Evolutionary conservation across 306 rosid species (phyloP).

Genomic region (Cucumis melo): DNA sequence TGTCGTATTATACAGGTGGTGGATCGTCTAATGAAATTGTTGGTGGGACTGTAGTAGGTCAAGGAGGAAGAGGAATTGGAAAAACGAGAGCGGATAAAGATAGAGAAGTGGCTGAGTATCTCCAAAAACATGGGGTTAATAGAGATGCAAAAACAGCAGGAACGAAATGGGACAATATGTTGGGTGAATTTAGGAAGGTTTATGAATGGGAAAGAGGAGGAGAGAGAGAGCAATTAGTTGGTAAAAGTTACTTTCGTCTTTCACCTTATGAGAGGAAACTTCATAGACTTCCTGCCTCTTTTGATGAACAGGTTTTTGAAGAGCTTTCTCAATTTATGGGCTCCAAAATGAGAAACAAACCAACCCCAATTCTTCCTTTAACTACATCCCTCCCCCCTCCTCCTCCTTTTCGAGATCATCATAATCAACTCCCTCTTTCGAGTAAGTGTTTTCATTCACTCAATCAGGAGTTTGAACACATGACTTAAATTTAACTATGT

Average conservation of each 20-base stretch:
- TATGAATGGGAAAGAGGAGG: slow-evolving; percentile 95
- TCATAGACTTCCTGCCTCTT: slow-evolving; percentile 85
- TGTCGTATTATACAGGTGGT: background rate
- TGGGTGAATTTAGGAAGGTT: slow-evolving; percentile 92
- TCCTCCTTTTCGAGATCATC: slow-evolving; percentile 38
- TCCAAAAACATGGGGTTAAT: slow-evolving; percentile 55
- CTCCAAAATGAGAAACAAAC: slow-evolving; percentile 55
- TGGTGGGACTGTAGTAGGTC: slow-evolving; percentile 1
- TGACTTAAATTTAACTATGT: background rate
- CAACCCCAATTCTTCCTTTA: slow-evolving; percentile 19
- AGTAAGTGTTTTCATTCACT: slow-evolving; percentile 11
- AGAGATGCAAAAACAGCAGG: slow-evolving; percentile 86
- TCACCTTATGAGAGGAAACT: slow-evolving; percentile 94
- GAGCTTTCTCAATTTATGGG: slow-evolving; percentile 92
- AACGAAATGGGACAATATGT: slow-evolving; percentile 96
- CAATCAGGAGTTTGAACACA: background rate
- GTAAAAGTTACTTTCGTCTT: slow-evolving; percentile 88
- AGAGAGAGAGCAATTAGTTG: slow-evolving; percentile 56
- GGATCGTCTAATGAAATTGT: background rate
- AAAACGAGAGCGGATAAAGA: slow-evolving; percentile 93
- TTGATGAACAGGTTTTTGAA: slow-evolving; percentile 91
- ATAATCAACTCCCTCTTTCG: slow-evolving; percentile 39
- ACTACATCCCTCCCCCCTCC: slow-evolving; percentile 39
- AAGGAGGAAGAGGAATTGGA: slow-evolving; percentile 23
- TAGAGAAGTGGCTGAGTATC: slow-evolving; percentile 73